A percentile compares a stretch with the other conserved stretches of the same genome.
These are phyloP conservation scores for Phytophthora quininea DNA, from an alignment of 352 stramenopile genomes.

Conservation along the genomic window DNA sequence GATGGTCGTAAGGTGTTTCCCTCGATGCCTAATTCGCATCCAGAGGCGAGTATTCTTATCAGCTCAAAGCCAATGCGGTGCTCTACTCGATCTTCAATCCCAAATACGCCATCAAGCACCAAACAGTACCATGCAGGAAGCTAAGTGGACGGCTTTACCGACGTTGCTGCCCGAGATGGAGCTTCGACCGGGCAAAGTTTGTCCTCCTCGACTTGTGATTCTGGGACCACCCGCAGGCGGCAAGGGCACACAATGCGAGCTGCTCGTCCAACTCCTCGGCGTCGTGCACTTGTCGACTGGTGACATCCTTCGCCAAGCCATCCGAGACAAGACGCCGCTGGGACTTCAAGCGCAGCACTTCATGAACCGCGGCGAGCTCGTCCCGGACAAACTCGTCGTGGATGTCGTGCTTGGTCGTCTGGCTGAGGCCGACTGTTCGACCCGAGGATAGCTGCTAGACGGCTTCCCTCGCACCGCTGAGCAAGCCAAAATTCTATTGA, in stretches of 20 bases:
- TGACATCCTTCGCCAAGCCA: constrained; percentile 92
- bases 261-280: constrained; percentile 85
- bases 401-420: constrained; percentile 77
- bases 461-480: constrained; percentile 90
- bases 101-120: constrained; percentile 6
- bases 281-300: constrained; percentile 93
- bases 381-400: constrained; percentile 93
- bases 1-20: too few relatives aligned
- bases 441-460: constrained; percentile 92
- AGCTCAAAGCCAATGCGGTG: too few relatives aligned
- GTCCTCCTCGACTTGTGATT: constrained; percentile 76
- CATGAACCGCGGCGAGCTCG: constrained; percentile 89
- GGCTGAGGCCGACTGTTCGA: constrained; percentile 80
- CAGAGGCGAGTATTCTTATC: too few relatives aligned
- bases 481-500: constrained; percentile 84
- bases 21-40: too few relatives aligned
- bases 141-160: not conserved
- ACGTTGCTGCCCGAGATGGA: not conserved
- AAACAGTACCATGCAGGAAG: constrained; percentile 8
- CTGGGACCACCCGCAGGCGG: constrained; percentile 90
- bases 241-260: constrained; percentile 95
- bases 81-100: constrained; percentile 8
- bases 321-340: constrained; percentile 61
- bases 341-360: constrained; percentile 85
- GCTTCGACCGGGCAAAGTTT: constrained; percentile 18